Conservation (phyloP, 441 rosid species). For the Bruguiera hainesii region DNA sequence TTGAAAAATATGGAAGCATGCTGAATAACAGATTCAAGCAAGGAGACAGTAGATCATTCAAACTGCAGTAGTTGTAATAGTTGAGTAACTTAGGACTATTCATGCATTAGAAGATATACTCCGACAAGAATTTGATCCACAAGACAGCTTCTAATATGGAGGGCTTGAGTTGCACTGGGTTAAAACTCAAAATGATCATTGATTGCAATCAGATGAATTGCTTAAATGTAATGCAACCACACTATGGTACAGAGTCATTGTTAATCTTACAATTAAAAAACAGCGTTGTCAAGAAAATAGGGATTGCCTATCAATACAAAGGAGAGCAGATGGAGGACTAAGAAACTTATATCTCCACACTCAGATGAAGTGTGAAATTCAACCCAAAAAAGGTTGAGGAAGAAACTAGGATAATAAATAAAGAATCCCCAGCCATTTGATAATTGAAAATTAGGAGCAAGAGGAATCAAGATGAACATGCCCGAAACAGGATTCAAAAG, state of each 20-base stretch:
- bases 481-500: background rate
- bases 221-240: too few relatives aligned
- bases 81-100: background rate
- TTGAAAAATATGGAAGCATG: background rate
- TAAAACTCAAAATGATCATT: too few relatives aligned
- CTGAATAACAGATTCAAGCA: background rate
- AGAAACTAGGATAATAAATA: too few relatives aligned
- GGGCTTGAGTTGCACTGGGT: too few relatives aligned
- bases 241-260: background rate
- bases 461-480: constrained; percentile 8
- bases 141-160: too few relatives aligned
- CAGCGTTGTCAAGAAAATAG: background rate
- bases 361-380: too few relatives aligned
- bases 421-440: too few relatives aligned
- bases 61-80: background rate
- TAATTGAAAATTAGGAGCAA: too few relatives aligned
- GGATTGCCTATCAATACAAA: background rate
- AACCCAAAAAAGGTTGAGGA: too few relatives aligned
- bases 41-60: constrained; percentile 5
- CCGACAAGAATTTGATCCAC: too few relatives aligned
- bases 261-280: background rate
- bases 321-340: background rate
- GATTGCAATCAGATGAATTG: too few relatives aligned
- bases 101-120: background rate
- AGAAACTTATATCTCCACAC: too few relatives aligned